Percentiles rank a stretch among this genome's conserved stretches.
These are phyloP conservation scores for Sugiyamaella chiloensis DNA, from an alignment of 805 yeast genomes.

Conservation along the genomic window DNA sequence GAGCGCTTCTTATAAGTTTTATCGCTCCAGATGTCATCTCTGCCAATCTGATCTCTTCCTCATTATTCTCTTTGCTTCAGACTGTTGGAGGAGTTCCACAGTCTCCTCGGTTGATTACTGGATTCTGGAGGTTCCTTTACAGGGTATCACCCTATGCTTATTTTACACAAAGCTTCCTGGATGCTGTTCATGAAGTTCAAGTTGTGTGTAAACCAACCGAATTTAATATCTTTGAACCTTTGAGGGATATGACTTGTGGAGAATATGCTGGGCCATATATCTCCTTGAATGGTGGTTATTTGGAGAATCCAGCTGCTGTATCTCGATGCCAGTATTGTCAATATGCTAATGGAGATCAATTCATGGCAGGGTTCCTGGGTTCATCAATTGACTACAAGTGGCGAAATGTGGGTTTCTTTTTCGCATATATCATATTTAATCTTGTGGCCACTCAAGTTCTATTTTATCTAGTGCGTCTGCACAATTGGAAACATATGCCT, in stretches of 20 bases:
- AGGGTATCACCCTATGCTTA: conserved; percentile 65
- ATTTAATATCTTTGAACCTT: conserved; percentile 46
- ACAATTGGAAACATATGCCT: no score
- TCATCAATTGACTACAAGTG: conserved; percentile 35
- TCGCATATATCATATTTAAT: conserved; percentile 46
- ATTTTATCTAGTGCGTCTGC: background rate
- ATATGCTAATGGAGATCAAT: conserved; percentile 52
- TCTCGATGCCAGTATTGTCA: conserved; percentile 57
- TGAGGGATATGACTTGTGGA: conserved; percentile 55
- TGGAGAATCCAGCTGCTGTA: conserved; percentile 44
- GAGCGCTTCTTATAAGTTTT: conserved; percentile 37
- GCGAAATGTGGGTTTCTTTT: conserved; percentile 55
- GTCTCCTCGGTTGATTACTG: conserved; percentile 54
- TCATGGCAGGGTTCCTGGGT: conserved; percentile 34
- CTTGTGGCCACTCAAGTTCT: conserved; percentile 28
- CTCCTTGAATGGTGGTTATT: conserved; percentile 45
- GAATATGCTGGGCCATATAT: conserved; percentile 46
- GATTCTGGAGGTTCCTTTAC: conserved; percentile 81
- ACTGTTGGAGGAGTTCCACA: conserved; percentile 66
- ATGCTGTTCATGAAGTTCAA: conserved; percentile 43
- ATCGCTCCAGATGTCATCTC: conserved; percentile 54
- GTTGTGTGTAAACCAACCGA: conserved; percentile 49
- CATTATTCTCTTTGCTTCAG: conserved; percentile 52
- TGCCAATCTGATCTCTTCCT: conserved; percentile 54
- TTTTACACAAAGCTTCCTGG: conserved; percentile 51